Evolutionary conservation across 2,329 filamentous ascomycete species (phyloP).

Genomic region (Uncinocarpus reesii): DNA sequence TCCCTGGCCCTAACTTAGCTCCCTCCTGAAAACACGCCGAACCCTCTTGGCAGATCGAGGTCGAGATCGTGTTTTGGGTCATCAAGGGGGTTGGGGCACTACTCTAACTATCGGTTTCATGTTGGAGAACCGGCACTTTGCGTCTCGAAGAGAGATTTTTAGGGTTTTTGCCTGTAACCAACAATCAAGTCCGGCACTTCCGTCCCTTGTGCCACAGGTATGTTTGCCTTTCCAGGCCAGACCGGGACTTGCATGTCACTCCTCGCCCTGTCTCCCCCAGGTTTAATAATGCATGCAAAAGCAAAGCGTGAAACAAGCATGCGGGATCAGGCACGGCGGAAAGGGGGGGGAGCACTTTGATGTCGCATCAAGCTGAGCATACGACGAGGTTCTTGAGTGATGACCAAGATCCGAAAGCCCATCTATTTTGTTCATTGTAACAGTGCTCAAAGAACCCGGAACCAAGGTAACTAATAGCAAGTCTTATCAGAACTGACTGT

Average conservation of each 20-base stretch:
- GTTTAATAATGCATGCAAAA: background rate
- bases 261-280: background rate
- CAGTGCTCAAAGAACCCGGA: too few relatives aligned
- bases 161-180: background rate
- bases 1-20: background rate
- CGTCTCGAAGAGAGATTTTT: background rate
- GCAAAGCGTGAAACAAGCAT: background rate
- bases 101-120: background rate
- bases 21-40: background rate
- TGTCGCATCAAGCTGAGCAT: background rate
- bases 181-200: background rate
- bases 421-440: too few relatives aligned
- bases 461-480: too few relatives aligned
- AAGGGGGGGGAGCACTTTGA: background rate
- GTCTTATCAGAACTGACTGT: too few relatives aligned
- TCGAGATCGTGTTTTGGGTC: background rate
- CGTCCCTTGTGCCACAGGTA: background rate
- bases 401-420: too few relatives aligned
- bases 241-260: background rate
- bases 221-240: background rate
- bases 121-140: slow-evolving; percentile 1
- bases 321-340: background rate
- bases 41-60: slow-evolving; percentile 7
- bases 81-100: background rate
- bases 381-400: too few relatives aligned